Base-by-base conservation (phyloP, 768 basidiomycete genomes). In the Hydnum rufescens region DNA sequence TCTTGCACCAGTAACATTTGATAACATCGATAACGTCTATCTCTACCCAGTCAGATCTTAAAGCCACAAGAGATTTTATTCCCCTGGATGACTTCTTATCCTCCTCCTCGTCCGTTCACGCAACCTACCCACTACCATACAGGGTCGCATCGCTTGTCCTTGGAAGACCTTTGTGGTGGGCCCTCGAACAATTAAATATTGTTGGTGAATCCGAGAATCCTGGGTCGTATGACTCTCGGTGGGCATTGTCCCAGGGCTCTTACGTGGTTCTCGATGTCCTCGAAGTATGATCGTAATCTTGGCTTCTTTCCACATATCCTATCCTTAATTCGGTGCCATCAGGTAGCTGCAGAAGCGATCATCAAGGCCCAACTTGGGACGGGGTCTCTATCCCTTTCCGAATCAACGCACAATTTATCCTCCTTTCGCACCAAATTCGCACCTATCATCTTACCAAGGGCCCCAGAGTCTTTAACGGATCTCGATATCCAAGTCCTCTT, bases 101-200 rank as follows among this genome's bases (percentile, higher is more conserved):
- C n/a, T n/a, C n/a, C n/a, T n/a, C n/a, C n/a, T n/a, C n/a, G n/a
- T n/a, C n/a, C n/a, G n/a, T n/a, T n/a, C n/a, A n/a, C n/a, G n/a
- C n/a, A n/a, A n/a, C n/a, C n/a, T n/a, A n/a, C n/a, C n/a, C n/a
- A n/a, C 61, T 87, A 16, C 77, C 83, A 0, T 73, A 69, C 48
- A 76, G 82, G 19, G 69, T 86, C 49, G 82, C 74, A 2, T 71
- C 80, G 5, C 80, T 73, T 53, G 67, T 88, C 4, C 71, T 89
- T 4, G 83, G 78, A 4, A 77, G 75, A 59, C 86, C 87, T 2
- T 66, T 90, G 1, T 86, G 80, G 82, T 90, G 87, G 87, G 78
- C 80, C 2, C 71, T 90, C 53, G 77, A 81, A 56, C 83, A 84
- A 57, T 67, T 80, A n/a, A 80, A 76, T 25, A 65, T 89, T 3